phyloP scores from a whole-genome alignment of 768 basidiomycete species.

The Pleurotus citrinopileatus region DNA sequence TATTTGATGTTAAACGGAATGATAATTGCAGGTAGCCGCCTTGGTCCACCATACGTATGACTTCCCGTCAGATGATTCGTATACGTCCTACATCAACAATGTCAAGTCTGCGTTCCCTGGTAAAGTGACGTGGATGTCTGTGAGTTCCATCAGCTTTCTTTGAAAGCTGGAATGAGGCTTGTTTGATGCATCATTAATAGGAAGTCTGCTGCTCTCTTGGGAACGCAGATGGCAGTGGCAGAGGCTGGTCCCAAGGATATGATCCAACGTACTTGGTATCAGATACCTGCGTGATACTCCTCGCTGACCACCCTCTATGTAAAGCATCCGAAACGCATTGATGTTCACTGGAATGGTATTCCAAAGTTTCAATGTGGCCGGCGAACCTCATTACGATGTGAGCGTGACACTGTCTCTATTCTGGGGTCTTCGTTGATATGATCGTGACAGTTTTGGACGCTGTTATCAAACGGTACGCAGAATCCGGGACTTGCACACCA shows the following conservation, averaged over 20 bases:
- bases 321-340: conserved; percentile 34
- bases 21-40: conserved; percentile 27
- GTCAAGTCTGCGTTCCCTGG: conserved; percentile 25
- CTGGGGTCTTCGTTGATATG: neutral
- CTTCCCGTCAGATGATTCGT: conserved; percentile 37
- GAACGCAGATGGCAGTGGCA: conserved; percentile 29
- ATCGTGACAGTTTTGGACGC: conserved; percentile 32
- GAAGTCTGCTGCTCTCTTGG: conserved; percentile 37
- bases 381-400: conserved; percentile 36
- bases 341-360: conserved; percentile 37
- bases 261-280: conserved; percentile 31
- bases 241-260: conserved; percentile 31
- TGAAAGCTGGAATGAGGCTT: neutral
- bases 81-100: conserved; percentile 26
- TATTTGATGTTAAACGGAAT: neutral
- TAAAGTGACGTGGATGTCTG: conserved; percentile 38
- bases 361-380: conserved; percentile 33
- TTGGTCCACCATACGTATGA: conserved; percentile 45
- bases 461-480: conserved; percentile 31
- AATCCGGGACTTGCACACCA: neutral
- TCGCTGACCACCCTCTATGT: too few relatives aligned
- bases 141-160: conserved; percentile 13
- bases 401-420: conserved; percentile 9
- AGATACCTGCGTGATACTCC: too few relatives aligned
- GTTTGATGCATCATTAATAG: conserved; percentile 16